Conservation (phyloP, 306 rosid species). For the Dicorynia guianensis region DNA sequence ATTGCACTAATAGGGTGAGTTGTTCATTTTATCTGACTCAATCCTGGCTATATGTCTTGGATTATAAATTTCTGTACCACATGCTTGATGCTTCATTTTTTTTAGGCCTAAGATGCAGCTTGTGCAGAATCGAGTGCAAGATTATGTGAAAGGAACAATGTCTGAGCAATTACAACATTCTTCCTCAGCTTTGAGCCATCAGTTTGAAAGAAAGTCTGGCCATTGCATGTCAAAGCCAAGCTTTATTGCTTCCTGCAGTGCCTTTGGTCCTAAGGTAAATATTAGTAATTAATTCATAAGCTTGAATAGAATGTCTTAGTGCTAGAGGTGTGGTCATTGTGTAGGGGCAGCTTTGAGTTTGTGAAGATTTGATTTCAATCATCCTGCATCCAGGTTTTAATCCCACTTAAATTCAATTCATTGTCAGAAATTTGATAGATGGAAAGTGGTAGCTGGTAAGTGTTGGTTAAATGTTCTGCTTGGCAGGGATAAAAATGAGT, state of each 20-base stretch:
- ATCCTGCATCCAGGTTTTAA: constrained; percentile 3
- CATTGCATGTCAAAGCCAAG: constrained; percentile 58
- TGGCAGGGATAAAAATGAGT: constrained; percentile 12
- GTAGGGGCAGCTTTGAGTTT: constrained; percentile 18
- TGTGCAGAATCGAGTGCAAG: constrained; percentile 66
- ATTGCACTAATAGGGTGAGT: constrained; percentile 80
- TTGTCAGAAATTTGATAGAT: background rate
- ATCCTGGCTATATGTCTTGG: constrained; percentile 7
- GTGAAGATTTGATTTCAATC: background rate
- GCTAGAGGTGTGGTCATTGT: background rate
- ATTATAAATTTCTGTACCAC: constrained; percentile 18
- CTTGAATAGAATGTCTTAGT: background rate
- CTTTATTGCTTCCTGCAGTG: constrained; percentile 83
- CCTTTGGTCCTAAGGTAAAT: constrained; percentile 82
- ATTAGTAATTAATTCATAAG: constrained; percentile 11
- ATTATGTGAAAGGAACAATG: constrained; percentile 71
- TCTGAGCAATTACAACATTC: constrained; percentile 65
- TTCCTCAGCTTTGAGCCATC: constrained; percentile 54
- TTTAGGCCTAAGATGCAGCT: constrained; percentile 82
- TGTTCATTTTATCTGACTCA: constrained; percentile 15
- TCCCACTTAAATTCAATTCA: background rate
- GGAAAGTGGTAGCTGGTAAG: background rate
- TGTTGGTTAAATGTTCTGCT: background rate
- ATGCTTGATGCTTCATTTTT: background rate
- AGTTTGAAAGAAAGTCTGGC: constrained; percentile 46